Conservation (phyloP, 805 yeast genomes). For the Lipomyces mesembrius region DNA sequence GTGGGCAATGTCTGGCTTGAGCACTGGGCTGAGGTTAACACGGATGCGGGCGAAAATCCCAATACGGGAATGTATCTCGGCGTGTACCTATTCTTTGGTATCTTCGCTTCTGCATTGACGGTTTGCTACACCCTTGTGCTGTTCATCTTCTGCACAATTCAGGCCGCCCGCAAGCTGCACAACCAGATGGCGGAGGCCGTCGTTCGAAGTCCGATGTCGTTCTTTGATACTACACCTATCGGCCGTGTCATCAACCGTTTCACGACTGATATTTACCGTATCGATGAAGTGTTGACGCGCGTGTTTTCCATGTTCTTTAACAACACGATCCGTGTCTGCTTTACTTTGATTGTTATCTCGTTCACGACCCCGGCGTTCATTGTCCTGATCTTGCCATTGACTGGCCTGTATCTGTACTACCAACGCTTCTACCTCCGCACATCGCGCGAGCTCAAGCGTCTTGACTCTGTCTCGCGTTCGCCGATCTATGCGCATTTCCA, state of each 20-base stretch:
- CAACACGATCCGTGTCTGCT: slow-evolving; percentile 47
- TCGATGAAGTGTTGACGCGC: slow-evolving; percentile 68
- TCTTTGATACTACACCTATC: slow-evolving; percentile 93
- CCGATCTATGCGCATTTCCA: slow-evolving; percentile 84
- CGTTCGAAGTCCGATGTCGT: slow-evolving; percentile 89
- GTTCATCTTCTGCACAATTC: slow-evolving; percentile 82
- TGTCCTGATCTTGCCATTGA: slow-evolving; percentile 71
- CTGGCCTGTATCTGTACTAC: slow-evolving; percentile 66
- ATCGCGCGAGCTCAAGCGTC: slow-evolving; percentile 77
- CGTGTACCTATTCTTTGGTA: slow-evolving; percentile 75
- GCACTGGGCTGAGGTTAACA: slow-evolving; percentile 94
- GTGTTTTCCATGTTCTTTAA: slow-evolving; percentile 48
- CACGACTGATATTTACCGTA: slow-evolving; percentile 85
- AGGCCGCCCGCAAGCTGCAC: slow-evolving; percentile 75
- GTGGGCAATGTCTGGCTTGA: slow-evolving; percentile 87
- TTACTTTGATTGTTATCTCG: slow-evolving; percentile 80
- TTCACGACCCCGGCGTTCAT: slow-evolving; percentile 87
- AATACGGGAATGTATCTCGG: slow-evolving; percentile 71
- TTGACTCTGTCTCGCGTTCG: slow-evolving; percentile 67
- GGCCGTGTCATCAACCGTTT: slow-evolving; percentile 91
- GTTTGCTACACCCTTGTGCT: slow-evolving; percentile 69
- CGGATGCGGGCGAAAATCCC: slow-evolving; percentile 71
- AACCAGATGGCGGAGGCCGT: slow-evolving; percentile 73
- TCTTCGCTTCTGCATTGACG: slow-evolving; percentile 62
- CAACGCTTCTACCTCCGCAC: slow-evolving; percentile 71